Evolutionary conservation across 495 filamentous ascomycete species (phyloP).

Genomic region (Penicillium nucicola): DNA sequence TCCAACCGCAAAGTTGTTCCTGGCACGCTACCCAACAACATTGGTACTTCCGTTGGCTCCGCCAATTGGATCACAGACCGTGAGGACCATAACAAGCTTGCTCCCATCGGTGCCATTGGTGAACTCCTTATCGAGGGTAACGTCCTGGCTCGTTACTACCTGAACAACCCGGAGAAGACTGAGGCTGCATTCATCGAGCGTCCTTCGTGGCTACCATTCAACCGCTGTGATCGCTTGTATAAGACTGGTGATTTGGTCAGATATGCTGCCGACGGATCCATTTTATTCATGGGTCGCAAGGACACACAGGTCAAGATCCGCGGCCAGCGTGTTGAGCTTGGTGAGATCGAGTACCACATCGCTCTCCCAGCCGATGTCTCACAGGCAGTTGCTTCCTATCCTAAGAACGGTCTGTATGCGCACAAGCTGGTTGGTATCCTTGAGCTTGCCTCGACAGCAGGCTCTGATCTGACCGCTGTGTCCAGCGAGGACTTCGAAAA

Average conservation of each 20-base stretch:
- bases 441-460: not conserved
- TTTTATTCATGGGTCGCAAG: constrained; percentile 28
- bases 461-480: not conserved
- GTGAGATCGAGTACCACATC: constrained; percentile 35
- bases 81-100: constrained; percentile 29
- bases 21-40: constrained; percentile 2
- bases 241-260: constrained; percentile 30
- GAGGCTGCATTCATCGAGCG: constrained; percentile 30
- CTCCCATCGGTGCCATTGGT: constrained; percentile 39
- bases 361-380: constrained; percentile 2
- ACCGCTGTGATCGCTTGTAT: constrained; percentile 25
- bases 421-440: constrained; percentile 16
- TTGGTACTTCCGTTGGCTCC: constrained; percentile 13
- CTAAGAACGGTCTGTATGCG: constrained; percentile 9
- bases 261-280: constrained; percentile 18
- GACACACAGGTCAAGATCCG: constrained; percentile 43
- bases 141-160: constrained; percentile 38
- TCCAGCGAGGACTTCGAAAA: not conserved
- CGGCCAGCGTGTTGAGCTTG: constrained; percentile 43
- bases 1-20: not conserved
- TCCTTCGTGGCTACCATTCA: constrained; percentile 33
- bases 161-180: constrained; percentile 36
- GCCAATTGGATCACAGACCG: constrained; percentile 36
- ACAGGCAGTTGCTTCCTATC: constrained; percentile 7
- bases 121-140: constrained; percentile 45